phyloP scores from a whole-genome alignment of 179 eudicot genomes.

The Vitellaria paradoxa region DNA sequence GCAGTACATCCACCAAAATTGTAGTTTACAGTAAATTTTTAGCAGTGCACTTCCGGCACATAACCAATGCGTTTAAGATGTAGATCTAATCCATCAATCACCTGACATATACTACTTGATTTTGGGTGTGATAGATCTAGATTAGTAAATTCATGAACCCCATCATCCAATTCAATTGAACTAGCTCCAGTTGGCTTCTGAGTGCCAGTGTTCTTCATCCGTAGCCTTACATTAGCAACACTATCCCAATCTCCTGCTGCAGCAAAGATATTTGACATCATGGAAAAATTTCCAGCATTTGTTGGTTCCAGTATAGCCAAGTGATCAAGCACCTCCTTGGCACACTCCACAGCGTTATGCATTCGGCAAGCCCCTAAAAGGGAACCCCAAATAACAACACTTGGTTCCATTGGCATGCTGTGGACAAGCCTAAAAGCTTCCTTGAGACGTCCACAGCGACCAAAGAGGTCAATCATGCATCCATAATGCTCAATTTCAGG shows the following conservation, averaged over 20 bases:
- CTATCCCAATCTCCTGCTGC: conserved; percentile 46
- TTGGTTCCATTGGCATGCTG: conserved; percentile 51
- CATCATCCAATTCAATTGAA: conserved; percentile 37
- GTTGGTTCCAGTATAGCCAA: conserved; percentile 32
- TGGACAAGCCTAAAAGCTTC: conserved; percentile 46
- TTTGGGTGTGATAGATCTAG: conserved; percentile 38
- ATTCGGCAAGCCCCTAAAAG: conserved; percentile 48
- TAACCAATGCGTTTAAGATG: conserved; percentile 34
- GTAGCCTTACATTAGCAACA: conserved; percentile 35
- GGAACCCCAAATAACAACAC: conserved; percentile 45
- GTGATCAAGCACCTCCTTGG: conserved; percentile 33
- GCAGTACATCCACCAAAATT: conserved; percentile 5
- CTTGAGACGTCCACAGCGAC: conserved; percentile 43
- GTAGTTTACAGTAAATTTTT: neutral
- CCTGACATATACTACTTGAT: conserved; percentile 35
- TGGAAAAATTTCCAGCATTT: conserved; percentile 37
- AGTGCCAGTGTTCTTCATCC: conserved; percentile 34
- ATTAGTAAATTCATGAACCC: conserved; percentile 40
- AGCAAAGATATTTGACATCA: conserved; percentile 49
- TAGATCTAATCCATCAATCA: conserved; percentile 31
- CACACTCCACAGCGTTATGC: conserved; percentile 39
- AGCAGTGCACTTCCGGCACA: conserved; percentile 10
- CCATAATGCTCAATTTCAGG: conserved; percentile 54
- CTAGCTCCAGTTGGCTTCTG: conserved; percentile 46
- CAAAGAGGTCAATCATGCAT: conserved; percentile 54